These are phyloP conservation scores for Sphagnum fallax DNA, from an alignment of 228 moss, liverwort and hornwort species.

Conservation along the genomic window DNA sequence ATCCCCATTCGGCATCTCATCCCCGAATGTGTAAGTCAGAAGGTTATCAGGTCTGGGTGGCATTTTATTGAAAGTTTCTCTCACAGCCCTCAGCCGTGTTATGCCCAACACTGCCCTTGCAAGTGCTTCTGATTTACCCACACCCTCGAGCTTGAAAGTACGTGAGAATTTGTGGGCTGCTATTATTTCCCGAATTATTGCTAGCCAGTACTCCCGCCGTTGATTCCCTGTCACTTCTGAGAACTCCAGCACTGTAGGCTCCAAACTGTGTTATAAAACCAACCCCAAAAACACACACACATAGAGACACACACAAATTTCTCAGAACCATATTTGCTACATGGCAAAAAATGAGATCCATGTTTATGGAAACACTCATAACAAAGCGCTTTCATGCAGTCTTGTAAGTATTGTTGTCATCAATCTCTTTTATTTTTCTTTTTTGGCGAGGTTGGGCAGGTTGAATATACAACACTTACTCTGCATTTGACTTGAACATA, in stretches of 20 bases:
- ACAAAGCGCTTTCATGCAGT: no score
- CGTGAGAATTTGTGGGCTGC: slow-evolving; percentile 61
- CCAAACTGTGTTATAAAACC: slow-evolving; percentile 45
- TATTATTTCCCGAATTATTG: slow-evolving; percentile 69
- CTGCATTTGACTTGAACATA: slow-evolving; percentile 81
- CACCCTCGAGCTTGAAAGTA: slow-evolving; percentile 52
- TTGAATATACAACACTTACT: slow-evolving; percentile 33
- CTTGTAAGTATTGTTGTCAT: no score
- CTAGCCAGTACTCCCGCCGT: slow-evolving; percentile 89
- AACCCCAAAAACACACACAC: not conserved
- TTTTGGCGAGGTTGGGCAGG: no score
- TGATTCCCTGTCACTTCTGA: slow-evolving; percentile 77
- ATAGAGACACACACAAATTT: not conserved
- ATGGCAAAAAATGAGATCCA: no score
- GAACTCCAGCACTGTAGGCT: slow-evolving; percentile 79
- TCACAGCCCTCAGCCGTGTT: slow-evolving; percentile 64
- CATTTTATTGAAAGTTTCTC: slow-evolving; percentile 65
- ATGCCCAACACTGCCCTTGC: slow-evolving; percentile 86
- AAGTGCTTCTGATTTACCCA: slow-evolving; percentile 68
- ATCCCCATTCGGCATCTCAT: slow-evolving; percentile 90
- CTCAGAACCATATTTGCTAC: no score
- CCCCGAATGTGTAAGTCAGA: slow-evolving; percentile 80
- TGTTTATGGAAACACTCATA: no score
- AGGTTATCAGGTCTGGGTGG: slow-evolving; percentile 64
- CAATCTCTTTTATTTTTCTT: no score